Evolutionary conservation across 2,329 filamentous ascomycete species (phyloP).

Genomic region (Ceratocystis alfenasii): DNA sequence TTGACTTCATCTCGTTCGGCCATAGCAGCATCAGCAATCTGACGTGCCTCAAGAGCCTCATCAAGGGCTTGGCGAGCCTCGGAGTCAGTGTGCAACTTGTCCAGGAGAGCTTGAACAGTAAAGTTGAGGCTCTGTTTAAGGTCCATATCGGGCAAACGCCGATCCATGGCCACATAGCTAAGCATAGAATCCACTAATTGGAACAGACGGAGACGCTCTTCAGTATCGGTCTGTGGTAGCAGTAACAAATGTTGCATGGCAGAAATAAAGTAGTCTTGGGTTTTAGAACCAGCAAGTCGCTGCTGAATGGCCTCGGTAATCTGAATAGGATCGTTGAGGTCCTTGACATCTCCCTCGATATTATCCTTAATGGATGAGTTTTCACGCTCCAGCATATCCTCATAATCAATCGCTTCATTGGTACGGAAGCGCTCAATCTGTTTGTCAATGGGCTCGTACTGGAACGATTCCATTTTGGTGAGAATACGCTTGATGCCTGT

Average conservation of each 20-base stretch:
- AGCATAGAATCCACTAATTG: conserved; percentile 98
- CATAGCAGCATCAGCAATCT: conserved; percentile 90
- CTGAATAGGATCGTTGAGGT: conserved; percentile 83
- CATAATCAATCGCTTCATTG: conserved; percentile 96
- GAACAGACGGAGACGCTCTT: conserved; percentile 89
- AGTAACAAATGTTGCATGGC: conserved; percentile 90
- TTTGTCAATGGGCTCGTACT: conserved; percentile 97
- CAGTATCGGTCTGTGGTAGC: conserved; percentile 80
- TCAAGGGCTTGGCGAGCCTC: conserved; percentile 87
- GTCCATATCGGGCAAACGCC: conserved; percentile 89
- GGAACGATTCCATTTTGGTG: conserved; percentile 94
- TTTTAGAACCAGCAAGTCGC: conserved; percentile 68
- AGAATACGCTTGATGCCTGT: conserved; percentile 91
- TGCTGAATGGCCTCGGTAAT: conserved; percentile 89
- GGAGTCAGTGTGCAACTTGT: conserved; percentile 92
- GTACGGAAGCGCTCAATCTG: conserved; percentile 87
- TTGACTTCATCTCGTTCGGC: conserved; percentile 93
- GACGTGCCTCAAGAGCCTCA: conserved; percentile 77
- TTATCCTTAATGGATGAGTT: conserved; percentile 82
- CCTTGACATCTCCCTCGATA: conserved; percentile 73
- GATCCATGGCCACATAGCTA: conserved; percentile 97
- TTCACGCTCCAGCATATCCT: conserved; percentile 88
- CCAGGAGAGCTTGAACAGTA: conserved; percentile 85
- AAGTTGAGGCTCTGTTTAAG: conserved; percentile 96
- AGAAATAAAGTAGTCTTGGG: conserved; percentile 91